These are phyloP conservation scores for Monosporascus ibericus DNA, from an alignment of 2,329 filamentous ascomycete genomes.

Conservation along the genomic window DNA sequence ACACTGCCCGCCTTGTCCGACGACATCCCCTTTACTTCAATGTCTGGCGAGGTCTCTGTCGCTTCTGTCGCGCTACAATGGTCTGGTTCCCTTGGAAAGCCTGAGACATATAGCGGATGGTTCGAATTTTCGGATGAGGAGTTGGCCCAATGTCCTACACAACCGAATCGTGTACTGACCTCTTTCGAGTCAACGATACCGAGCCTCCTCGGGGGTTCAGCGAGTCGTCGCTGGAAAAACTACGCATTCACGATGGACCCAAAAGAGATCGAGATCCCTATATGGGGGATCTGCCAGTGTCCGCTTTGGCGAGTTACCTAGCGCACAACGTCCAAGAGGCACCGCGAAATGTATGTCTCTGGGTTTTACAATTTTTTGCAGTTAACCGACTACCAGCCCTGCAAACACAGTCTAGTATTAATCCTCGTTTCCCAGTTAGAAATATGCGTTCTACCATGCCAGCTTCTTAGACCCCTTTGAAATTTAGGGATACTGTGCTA, in stretches of 20 bases:
- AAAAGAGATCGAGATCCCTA: slow-evolving; percentile 49
- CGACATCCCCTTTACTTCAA: slow-evolving; percentile 38
- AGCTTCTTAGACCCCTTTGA: not conserved
- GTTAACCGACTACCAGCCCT: no score
- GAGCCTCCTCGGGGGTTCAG: slow-evolving; percentile 41
- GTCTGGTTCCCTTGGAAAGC: slow-evolving; percentile 39
- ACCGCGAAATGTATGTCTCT: slow-evolving; percentile 29
- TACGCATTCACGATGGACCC: slow-evolving; percentile 43
- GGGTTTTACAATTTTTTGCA: not conserved
- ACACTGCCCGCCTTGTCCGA: slow-evolving; percentile 35
- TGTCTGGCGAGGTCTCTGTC: slow-evolving; percentile 37
- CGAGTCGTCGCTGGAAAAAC: slow-evolving; percentile 36
- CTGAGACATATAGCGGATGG: slow-evolving; percentile 43
- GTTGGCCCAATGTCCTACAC: slow-evolving; percentile 47
- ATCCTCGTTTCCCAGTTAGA: no score
- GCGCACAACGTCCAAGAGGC: slow-evolving; percentile 36
- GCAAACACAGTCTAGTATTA: no score
- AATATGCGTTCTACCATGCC: no score
- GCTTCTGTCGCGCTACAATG: slow-evolving; percentile 35
- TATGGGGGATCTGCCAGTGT: slow-evolving; percentile 44
- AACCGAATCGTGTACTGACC: slow-evolving; percentile 41
- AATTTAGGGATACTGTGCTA: not conserved
- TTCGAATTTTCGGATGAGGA: slow-evolving; percentile 46
- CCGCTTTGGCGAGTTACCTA: slow-evolving; percentile 41
- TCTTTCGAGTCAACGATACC: slow-evolving; percentile 40